Conservation (phyloP, 106 monocot genomes). For the Dactylorhiza incarnata region DNA sequence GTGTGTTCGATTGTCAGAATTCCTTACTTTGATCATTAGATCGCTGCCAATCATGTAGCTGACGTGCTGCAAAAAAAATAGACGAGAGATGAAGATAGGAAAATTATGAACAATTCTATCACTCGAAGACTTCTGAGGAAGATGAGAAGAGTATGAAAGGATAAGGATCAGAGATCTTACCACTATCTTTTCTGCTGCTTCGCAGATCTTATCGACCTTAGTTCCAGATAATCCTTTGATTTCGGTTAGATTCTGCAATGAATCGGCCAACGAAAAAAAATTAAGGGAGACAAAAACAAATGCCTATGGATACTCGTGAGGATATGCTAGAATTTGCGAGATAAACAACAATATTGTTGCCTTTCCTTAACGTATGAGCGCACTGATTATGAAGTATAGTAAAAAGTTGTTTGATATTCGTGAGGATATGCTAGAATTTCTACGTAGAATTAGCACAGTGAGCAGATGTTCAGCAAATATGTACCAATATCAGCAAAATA, state of each 20-base stretch:
- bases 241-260: conserved; percentile 59
- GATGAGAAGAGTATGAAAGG: not conserved
- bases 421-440: no score
- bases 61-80: conserved; percentile 33
- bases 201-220: conserved; percentile 94
- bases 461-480: no score
- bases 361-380: no score
- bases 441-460: no score
- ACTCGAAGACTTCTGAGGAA: not conserved
- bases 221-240: conserved; percentile 97
- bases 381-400: no score
- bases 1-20: no score
- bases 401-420: no score
- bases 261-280: not conserved
- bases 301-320: not conserved
- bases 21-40: conserved; percentile 53
- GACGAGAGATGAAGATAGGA: not conserved
- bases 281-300: not conserved
- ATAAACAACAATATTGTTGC: no score
- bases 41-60: conserved; percentile 85
- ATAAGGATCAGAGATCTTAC: conserved; percentile 16
- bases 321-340: no score
- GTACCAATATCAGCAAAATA: no score
- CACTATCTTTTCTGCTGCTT: no score
- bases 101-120: not conserved